Evolutionary conservation across 2,329 filamentous ascomycete species (phyloP).

Genomic region (Talaromyces sp.): DNA sequence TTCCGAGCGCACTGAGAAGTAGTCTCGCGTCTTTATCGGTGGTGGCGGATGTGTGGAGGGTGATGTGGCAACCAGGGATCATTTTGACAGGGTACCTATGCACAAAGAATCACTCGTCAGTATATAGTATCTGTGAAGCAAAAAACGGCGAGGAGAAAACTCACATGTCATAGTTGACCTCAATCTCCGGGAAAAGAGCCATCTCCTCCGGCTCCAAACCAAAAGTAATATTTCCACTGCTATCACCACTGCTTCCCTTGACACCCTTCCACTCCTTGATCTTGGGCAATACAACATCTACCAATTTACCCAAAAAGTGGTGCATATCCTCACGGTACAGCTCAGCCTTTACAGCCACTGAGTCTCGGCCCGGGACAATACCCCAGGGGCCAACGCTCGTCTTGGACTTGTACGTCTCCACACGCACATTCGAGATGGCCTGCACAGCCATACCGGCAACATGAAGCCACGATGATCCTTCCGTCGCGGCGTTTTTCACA

Average conservation of each 20-base stretch:
- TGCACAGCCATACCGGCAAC: constrained; percentile 81
- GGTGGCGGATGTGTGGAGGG: constrained; percentile 77
- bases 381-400: constrained; percentile 72
- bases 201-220: constrained; percentile 74
- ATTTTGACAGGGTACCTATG: constrained; percentile 63
- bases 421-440: constrained; percentile 75
- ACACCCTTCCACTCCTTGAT: constrained; percentile 95
- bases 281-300: constrained; percentile 85
- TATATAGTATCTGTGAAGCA: neutral
- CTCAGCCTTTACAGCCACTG: constrained; percentile 70
- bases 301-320: constrained; percentile 84
- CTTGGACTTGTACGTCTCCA: constrained; percentile 66
- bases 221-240: constrained; percentile 80
- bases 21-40: constrained; percentile 82
- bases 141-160: constrained; percentile 36
- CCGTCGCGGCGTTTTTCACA: constrained; percentile 64
- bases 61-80: constrained; percentile 82
- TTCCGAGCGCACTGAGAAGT: constrained; percentile 66
- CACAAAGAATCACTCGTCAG: neutral
- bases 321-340: constrained; percentile 77
- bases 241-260: constrained; percentile 75
- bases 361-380: constrained; percentile 66
- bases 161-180: constrained; percentile 88
- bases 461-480: constrained; percentile 72
- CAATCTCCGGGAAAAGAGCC: constrained; percentile 85